phyloP scores from a whole-genome alignment of 1,284 basidiomycete genomes.

The Boletus smithii region DNA sequence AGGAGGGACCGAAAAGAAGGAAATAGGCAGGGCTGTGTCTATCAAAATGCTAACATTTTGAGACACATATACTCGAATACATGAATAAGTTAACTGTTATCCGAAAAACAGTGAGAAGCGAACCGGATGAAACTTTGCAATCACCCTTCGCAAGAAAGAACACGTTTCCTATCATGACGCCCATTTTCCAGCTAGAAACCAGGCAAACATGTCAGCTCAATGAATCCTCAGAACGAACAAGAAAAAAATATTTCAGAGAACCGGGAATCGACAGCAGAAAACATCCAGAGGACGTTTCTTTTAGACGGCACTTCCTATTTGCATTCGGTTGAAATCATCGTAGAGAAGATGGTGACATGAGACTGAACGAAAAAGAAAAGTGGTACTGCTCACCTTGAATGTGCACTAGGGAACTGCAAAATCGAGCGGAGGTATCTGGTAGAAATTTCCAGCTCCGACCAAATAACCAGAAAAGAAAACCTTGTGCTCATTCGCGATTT shows the following conservation, averaged over 20 bases:
- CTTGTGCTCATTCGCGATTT: conserved; percentile 27
- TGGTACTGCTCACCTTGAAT: conserved; percentile 21
- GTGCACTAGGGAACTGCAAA: background rate
- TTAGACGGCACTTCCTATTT: conserved; percentile 69
- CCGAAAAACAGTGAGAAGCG: conserved; percentile 1
- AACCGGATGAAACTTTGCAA: background rate
- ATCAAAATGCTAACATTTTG: conserved; percentile 22
- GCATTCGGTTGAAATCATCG: conserved; percentile 54
- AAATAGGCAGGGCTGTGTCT: conserved; percentile 3
- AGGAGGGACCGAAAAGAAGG: background rate
- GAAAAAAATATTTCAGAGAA: conserved; percentile 47
- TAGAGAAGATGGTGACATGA: no score
- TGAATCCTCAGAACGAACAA: background rate
- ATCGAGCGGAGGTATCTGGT: no score
- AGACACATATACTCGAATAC: conserved; percentile 9
- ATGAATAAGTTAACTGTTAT: conserved; percentile 18
- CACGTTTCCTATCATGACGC: background rate
- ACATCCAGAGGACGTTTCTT: conserved; percentile 36
- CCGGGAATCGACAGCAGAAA: conserved; percentile 51
- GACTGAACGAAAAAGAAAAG: background rate
- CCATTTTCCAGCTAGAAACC: conserved; percentile 1
- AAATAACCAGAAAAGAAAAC: conserved; percentile 31
- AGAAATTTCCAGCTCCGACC: conserved; percentile 29
- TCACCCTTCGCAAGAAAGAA: background rate
- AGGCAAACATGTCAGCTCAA: conserved; percentile 12